Evolutionary conservation across 768 basidiomycete genomes (phyloP).

Genomic region (Naganishia antarctica): DNA sequence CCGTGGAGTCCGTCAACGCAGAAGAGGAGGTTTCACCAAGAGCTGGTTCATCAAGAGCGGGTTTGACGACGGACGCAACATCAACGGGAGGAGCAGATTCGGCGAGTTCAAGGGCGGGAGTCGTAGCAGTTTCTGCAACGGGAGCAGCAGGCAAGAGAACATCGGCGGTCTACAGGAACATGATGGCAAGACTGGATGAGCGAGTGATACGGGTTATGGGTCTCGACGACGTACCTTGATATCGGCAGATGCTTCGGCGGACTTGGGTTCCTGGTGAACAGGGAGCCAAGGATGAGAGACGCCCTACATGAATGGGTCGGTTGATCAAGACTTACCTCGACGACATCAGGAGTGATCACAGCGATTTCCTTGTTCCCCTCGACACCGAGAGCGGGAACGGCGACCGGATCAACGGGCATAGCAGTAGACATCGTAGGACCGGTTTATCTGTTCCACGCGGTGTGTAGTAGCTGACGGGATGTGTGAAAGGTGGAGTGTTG

Average conservation of each 20-base stretch:
- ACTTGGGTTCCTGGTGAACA: neutral
- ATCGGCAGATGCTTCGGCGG: neutral
- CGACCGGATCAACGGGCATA: neutral
- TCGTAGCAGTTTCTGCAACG: neutral
- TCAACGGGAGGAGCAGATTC: neutral
- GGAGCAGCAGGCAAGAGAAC: neutral
- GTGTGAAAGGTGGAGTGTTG: too few species aligned
- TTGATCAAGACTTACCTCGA: neutral
- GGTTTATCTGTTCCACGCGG: neutral
- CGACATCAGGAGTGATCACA: constrained; percentile 1
- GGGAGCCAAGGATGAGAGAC: neutral
- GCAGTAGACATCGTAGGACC: constrained; percentile 4
- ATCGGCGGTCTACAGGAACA: neutral
- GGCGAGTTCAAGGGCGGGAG: neutral
- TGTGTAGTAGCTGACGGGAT: neutral
- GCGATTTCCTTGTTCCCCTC: neutral
- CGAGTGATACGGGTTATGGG: neutral
- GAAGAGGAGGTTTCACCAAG: too few species aligned
- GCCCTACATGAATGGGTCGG: neutral
- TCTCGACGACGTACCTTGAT: neutral
- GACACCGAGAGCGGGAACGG: neutral
- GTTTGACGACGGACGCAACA: neutral
- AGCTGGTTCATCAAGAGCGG: neutral
- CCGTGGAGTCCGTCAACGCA: neutral
- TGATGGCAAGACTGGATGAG: neutral